A percentile compares a stretch with the other conserved stretches of the same genome.
These are phyloP conservation scores for Aspergillus funiculosus DNA, from an alignment of 495 filamentous ascomycete species.

Conservation along the genomic window DNA sequence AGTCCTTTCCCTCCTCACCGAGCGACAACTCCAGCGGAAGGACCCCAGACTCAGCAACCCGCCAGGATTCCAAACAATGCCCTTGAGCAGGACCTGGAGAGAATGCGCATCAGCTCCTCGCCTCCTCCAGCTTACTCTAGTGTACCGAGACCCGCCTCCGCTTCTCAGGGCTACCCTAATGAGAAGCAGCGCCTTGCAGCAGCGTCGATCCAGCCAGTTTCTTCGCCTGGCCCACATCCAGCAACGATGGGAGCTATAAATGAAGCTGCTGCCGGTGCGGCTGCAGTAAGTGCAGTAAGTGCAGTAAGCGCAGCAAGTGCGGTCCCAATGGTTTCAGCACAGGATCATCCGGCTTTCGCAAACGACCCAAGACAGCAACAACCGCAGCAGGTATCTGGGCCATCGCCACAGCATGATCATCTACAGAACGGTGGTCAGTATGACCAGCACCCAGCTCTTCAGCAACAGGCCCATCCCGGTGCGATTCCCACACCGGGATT, in stretches of 20 bases:
- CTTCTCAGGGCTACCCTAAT: constrained; percentile 61
- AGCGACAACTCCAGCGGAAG: constrained; percentile 25
- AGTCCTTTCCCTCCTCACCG: constrained; percentile 28
- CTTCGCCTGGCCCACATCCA: constrained; percentile 24
- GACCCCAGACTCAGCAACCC: constrained; percentile 24
- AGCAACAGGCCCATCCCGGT: constrained; percentile 28
- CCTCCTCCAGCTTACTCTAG: constrained; percentile 92
- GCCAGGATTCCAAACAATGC: constrained; percentile 47
- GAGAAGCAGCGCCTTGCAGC: constrained; percentile 59
- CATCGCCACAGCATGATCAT: constrained; percentile 27
- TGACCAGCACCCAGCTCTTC: constrained; percentile 19
- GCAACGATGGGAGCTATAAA: constrained; percentile 26
- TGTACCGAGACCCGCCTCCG: constrained; percentile 48
- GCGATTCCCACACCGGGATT: constrained; percentile 51
- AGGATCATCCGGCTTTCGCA: constrained; percentile 79
- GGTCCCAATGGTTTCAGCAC: constrained; percentile 40
- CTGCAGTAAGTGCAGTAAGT: constrained; percentile 31
- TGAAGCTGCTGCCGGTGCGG: constrained; percentile 22
- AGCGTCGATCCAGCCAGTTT: constrained; percentile 19
- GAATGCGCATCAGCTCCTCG: constrained; percentile 75
- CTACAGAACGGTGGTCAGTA: constrained; percentile 27
- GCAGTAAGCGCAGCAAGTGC: too few relatives aligned
- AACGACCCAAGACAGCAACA: constrained; percentile 60
- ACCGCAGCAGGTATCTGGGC: constrained; percentile 40
- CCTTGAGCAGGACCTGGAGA: constrained; percentile 80